These are phyloP conservation scores for Selaginella tamariscina DNA, from an alignment of 75 land plant species.

Conservation along the genomic window DNA sequence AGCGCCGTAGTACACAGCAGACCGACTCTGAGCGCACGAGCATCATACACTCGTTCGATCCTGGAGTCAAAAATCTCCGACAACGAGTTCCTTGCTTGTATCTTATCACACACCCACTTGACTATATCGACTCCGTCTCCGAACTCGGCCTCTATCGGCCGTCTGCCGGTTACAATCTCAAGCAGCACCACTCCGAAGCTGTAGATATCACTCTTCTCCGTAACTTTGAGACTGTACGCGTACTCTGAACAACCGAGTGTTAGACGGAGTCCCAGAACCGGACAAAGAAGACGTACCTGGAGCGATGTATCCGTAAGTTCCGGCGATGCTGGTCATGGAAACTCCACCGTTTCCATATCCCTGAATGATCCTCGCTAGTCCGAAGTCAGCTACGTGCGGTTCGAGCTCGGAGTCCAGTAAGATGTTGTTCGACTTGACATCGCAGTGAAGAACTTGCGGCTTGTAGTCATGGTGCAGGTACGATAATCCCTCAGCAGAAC, in stretches of 20 bases:
- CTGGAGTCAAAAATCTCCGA: slow-evolving; percentile 28
- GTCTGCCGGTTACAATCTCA: slow-evolving; percentile 61
- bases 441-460: slow-evolving; percentile 12
- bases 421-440: slow-evolving; percentile 9
- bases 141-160: slow-evolving; percentile 47
- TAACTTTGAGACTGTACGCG: slow-evolving; percentile 49
- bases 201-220: slow-evolving; percentile 75
- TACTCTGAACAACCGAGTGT: slow-evolving; percentile 39
- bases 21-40: slow-evolving; percentile 18
- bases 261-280: not conserved
- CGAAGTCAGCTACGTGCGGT: slow-evolving; percentile 3
- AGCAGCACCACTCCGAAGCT: slow-evolving; percentile 90
- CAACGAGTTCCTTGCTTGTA: not conserved
- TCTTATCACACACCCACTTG: slow-evolving; percentile 39
- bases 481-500: not conserved
- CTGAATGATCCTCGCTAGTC: slow-evolving; percentile 7
- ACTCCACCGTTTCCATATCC: not conserved
- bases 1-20: slow-evolving; percentile 18
- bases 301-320: slow-evolving; percentile 11
- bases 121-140: slow-evolving; percentile 73
- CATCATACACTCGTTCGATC: slow-evolving; percentile 27
- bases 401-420: not conserved
- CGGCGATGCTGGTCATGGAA: slow-evolving; percentile 9
- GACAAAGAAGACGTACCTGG: not conserved
- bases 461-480: slow-evolving; percentile 7